phyloP scores from a whole-genome alignment of 2,329 filamentous ascomycete species.

The Penicillium sp. region DNA sequence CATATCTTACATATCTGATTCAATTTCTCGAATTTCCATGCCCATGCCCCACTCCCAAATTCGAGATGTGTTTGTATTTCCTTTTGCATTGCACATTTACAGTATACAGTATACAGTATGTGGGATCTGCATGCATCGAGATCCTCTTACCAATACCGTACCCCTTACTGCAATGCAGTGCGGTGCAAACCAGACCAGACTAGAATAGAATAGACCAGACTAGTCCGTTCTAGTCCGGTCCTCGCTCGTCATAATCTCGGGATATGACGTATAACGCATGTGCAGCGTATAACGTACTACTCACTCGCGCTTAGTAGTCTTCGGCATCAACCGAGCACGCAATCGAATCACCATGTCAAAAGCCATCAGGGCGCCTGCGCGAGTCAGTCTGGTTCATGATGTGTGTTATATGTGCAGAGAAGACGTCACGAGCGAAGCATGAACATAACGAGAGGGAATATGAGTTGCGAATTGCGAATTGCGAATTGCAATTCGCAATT shows the following conservation, averaged over 20 bases:
- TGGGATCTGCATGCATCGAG: not conserved
- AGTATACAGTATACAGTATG: not conserved
- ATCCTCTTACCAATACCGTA: not conserved
- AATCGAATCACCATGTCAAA: conserved; percentile 48
- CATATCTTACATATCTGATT: not conserved
- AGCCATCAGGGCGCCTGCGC: conserved; percentile 45
- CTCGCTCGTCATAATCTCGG: not conserved
- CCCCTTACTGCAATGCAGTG: not conserved
- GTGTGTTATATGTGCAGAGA: conserved; percentile 2
- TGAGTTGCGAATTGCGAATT: not conserved
- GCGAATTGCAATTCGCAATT: not conserved
- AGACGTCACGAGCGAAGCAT: not conserved
- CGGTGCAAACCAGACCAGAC: not conserved
- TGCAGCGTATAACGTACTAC: no score
- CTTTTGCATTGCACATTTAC: not conserved
- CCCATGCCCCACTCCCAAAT: not conserved
- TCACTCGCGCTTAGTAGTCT: conserved; percentile 39
- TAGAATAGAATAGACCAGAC: not conserved
- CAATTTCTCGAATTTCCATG: not conserved
- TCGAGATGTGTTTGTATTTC: not conserved
- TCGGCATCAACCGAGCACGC: conserved; percentile 33
- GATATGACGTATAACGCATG: not conserved
- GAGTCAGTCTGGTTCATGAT: conserved; percentile 12
- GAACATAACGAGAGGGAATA: no score
- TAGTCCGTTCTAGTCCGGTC: not conserved